Percentiles rank a stretch among this genome's conserved stretches.
phyloP scores from a whole-genome alignment of 2,329 filamentous ascomycete species.

The Verticillium longisporum region DNA sequence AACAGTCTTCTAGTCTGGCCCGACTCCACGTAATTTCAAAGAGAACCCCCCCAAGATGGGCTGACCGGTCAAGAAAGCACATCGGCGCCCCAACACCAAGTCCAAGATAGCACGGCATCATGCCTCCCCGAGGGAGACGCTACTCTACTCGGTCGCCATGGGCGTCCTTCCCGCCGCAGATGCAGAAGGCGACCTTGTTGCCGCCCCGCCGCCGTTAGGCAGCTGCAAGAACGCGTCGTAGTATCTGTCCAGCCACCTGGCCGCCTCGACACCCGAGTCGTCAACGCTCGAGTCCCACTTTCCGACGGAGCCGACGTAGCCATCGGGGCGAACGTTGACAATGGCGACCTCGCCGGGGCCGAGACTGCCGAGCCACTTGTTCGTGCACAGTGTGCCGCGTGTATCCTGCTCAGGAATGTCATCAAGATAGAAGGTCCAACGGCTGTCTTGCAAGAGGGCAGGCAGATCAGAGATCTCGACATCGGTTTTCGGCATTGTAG shows the following conservation, averaged over 20 bases:
- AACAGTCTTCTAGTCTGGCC: not conserved
- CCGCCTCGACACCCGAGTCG: constrained; percentile 43
- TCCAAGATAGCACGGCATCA: not conserved
- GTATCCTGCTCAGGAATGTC: constrained; percentile 51
- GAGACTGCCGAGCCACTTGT: constrained; percentile 63
- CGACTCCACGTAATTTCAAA: not conserved
- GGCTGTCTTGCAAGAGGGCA: constrained; percentile 52
- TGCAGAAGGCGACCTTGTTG: not conserved
- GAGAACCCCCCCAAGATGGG: not conserved
- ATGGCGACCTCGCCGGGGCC: constrained; percentile 52
- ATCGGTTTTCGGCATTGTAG: constrained; percentile 53
- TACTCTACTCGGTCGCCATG: not conserved
- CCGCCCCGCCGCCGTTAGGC: constrained; percentile 18
- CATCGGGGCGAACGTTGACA: constrained; percentile 64
- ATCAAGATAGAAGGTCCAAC: constrained; percentile 69
- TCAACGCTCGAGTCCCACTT: constrained; percentile 45
- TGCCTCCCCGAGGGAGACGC: too few species aligned
- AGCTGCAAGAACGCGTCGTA: constrained; percentile 48
- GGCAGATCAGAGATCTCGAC: constrained; percentile 64
- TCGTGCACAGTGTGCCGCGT: constrained; percentile 46
- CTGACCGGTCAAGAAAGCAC: not conserved
- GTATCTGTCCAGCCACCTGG: constrained; percentile 47
- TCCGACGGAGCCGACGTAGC: constrained; percentile 62
- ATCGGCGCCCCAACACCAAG: not conserved
- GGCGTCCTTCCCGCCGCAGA: not conserved